phyloP scores from a whole-genome alignment of 495 filamentous ascomycete species.

The Aspergillus avenaceus region DNA sequence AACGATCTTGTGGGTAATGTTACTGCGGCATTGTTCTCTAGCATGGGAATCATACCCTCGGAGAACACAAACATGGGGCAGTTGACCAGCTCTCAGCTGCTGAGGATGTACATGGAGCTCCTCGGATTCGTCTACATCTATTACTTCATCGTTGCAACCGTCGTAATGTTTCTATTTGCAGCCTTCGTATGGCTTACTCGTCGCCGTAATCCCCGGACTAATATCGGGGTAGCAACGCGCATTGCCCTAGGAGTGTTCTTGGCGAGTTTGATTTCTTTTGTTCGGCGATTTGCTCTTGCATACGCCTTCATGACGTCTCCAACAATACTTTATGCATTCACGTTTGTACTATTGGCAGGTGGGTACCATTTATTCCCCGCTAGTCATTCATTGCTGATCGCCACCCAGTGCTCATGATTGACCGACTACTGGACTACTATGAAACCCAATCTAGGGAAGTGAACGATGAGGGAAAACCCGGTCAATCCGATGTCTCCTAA shows the following conservation, averaged over 20 bases:
- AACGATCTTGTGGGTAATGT: slow-evolving; percentile 37
- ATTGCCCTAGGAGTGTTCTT: slow-evolving; percentile 25
- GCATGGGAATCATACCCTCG: slow-evolving; percentile 36
- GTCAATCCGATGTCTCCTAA: slow-evolving; percentile 7
- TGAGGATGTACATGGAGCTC: slow-evolving; percentile 37
- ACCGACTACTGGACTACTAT: slow-evolving; percentile 40
- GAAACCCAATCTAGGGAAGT: slow-evolving; percentile 18
- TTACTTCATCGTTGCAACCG: slow-evolving; percentile 34
- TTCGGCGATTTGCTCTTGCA: slow-evolving; percentile 29
- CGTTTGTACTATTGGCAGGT: slow-evolving; percentile 32
- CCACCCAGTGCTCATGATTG: slow-evolving; percentile 30
- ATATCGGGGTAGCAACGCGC: slow-evolving; percentile 25
- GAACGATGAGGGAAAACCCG: slow-evolving; percentile 23
- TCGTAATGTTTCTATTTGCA: slow-evolving; percentile 34
- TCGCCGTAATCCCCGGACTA: slow-evolving; percentile 24
- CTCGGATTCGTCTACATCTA: slow-evolving; percentile 42
- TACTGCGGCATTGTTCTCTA: slow-evolving; percentile 39
- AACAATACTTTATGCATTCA: slow-evolving; percentile 39
- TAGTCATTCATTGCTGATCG: slow-evolving; percentile 15
- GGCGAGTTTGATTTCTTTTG: slow-evolving; percentile 28
- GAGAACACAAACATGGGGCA: slow-evolving; percentile 24
- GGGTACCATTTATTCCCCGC: slow-evolving; percentile 8
- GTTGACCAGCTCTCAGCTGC: slow-evolving; percentile 26
- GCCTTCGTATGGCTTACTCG: slow-evolving; percentile 25
- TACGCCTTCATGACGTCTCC: slow-evolving; percentile 41